Base-by-base conservation (phyloP, 1,284 basidiomycete species). In the Termitomyces sp. region DNA sequence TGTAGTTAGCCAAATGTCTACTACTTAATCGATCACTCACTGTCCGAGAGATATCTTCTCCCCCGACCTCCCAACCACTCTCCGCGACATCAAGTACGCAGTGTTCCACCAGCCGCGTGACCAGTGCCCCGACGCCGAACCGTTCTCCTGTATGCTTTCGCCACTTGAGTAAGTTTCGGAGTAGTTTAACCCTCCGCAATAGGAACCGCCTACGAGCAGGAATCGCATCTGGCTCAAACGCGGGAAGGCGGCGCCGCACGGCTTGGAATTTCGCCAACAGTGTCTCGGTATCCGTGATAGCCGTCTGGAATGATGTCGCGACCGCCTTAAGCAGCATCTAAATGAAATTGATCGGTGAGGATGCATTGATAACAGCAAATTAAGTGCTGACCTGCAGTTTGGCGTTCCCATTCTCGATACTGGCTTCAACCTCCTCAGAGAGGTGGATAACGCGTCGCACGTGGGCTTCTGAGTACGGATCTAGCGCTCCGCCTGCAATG, bases 61-160 rank as follows among this genome's bases (percentile, higher is more conserved):
- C 93, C 13, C 94, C 93, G 30, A 91, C 87, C 31, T 92, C 88
- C 94, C 94, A 97, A 5, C 88, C 88, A 50, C 77, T 80, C 56
- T 84, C 79, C 5, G 93, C 81, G 16, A 91, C 75, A 1, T 82
- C 82, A 43, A 88, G 60, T 45, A 95, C 75, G 55, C 78, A 78
- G 14, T 77, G 71, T n/a, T 77, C 76, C 7, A 90, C 74, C 14
- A 93, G 67, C 53, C 74, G 75, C 14, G 71, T 76, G 13, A 84
- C 76, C 41, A 91, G 68, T 54, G 77, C 72, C 3, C 77, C 77
- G 13, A 86, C 66, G 2, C 81, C 78, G 56, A 80, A 80, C 43
- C 78, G 76, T 55, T 86, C 85, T 11, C 82, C 81, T 1, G 81
- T 76, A 60, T 84, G 84, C 58, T 87, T 86, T 49, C 88, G 73